phyloP scores from a whole-genome alignment of 495 filamentous ascomycete species.

The Daldinia bambusicola region DNA sequence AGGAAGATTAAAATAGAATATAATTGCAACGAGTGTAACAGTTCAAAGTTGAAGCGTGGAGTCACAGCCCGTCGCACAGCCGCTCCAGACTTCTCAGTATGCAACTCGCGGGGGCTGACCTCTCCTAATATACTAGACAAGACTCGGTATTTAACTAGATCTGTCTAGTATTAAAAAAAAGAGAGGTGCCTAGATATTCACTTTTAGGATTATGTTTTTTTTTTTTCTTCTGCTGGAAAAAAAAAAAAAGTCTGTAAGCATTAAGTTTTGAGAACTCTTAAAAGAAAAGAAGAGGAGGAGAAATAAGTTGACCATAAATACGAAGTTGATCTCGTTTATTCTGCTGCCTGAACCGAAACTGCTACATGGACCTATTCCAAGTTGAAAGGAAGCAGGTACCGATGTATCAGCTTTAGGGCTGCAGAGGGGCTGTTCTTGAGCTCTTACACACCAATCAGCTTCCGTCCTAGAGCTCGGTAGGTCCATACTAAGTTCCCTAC shows the following conservation, averaged over 20 bases:
- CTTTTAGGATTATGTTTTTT: not conserved
- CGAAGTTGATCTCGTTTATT: slow-evolving; percentile 32
- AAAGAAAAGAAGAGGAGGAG: not conserved
- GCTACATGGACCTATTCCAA: not conserved
- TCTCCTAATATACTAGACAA: slow-evolving; percentile 2
- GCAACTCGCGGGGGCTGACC: slow-evolving; percentile 8
- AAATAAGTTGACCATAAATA: slow-evolving; percentile 7
- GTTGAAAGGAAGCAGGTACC: not conserved
- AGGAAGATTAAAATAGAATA: slow-evolving; percentile 3
- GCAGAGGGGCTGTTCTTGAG: slow-evolving; percentile 2
- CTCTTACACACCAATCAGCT: not conserved
- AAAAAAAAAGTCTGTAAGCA: too few species aligned
- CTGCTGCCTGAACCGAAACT: slow-evolving; percentile 45
- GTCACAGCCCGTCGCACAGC: slow-evolving; percentile 7
- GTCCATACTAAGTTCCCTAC: not conserved
- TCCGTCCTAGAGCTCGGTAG: too few species aligned
- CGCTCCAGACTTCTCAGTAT: not conserved
- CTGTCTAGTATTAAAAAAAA: too few species aligned
- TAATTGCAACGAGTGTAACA: not conserved
- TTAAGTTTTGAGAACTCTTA: not conserved
- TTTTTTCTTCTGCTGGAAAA: not conserved
- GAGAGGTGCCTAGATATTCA: not conserved
- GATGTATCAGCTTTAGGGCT: not conserved
- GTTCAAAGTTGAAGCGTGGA: slow-evolving; percentile 1
- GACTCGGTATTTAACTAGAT: not conserved